These are phyloP conservation scores for Niveomyces coronatus DNA, from an alignment of 2,329 filamentous ascomycete species.

Conservation along the genomic window DNA sequence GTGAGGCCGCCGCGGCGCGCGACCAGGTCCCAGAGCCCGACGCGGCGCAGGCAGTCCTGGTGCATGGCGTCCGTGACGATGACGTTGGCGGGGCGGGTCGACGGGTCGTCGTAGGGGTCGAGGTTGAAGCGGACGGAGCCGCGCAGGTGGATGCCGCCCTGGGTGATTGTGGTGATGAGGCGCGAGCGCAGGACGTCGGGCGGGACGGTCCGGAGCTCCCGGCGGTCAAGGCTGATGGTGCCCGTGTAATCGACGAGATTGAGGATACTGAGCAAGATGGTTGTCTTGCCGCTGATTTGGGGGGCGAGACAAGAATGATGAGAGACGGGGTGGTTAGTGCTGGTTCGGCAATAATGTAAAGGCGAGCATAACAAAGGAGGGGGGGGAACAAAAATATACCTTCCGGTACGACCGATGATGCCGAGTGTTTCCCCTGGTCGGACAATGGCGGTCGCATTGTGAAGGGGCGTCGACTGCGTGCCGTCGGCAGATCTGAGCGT, in stretches of 20 bases:
- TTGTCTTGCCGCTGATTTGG: conserved; percentile 1
- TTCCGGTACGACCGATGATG: conserved; percentile 1
- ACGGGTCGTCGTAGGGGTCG: background rate
- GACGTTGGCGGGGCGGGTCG: background rate
- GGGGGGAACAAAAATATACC: background rate
- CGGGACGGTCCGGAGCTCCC: background rate
- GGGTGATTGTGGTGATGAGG: conserved; percentile 2
- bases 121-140: conserved; percentile 4
- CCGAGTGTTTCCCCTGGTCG: conserved; percentile 3
- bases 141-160: background rate
- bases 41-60: background rate
- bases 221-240: conserved; percentile 5
- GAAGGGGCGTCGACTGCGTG: background rate
- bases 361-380: no score
- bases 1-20: background rate
- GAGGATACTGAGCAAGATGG: conserved; percentile 1
- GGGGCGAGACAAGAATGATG: background rate
- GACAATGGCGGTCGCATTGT: background rate
- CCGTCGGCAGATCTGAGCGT: background rate
- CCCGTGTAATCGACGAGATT: background rate
- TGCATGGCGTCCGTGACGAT: background rate
- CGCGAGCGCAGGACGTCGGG: conserved; percentile 1
- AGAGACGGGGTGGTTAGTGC: background rate
- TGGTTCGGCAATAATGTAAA: no score
- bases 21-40: conserved; percentile 2